Base-by-base conservation (phyloP, 129 eudicot species). In the Chrysanthemum seticuspe region DNA sequence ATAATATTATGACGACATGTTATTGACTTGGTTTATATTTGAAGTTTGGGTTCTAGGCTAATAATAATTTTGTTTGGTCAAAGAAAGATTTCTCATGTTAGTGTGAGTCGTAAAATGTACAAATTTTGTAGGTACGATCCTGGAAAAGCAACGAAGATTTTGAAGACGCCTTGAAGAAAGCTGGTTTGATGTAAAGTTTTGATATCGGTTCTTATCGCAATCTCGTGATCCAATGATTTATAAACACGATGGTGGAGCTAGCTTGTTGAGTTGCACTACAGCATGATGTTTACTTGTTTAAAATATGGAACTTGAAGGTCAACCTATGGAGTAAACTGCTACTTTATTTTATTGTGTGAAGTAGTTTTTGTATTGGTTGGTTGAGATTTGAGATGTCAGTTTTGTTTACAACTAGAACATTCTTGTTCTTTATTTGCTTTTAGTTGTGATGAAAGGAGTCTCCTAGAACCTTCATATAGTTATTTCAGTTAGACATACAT, bases 141-240 rank as follows among this genome's bases (percentile, higher is more conserved):
- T 88, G 90, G 90, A 60, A 75, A 21, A 81, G 85, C 27, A 84
- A 83, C 5, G 71, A 83, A 19, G 89, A 83, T 55, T 91, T 91
- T 73, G 80, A 71, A 79, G 85, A 73, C 40, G 93, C 97, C 10
- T 80, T 91, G 21, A 80, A 81, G 75, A 81, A 81, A 44, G 97
- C 97, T 15, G 91, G 91, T 14, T 76, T 91, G 69, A 62, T 88
- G 59, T 86, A 67, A 68, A 75, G 47, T 13, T 52, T 62, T 19
- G 54, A 60, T 12, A 56, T 3, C 0, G 75, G 15, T 53, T 14
- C 18, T 25, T 25, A 13, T 27, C n/a, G 51, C 7, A 49, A 50
- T 18, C 48, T 25, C 13, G 3, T 13, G 10, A 60, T 59, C 51
- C 36, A 14, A 48, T 61, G 3, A 47, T 72, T 13, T 31, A 40